Evolutionary conservation across 148 eudicot species (phyloP).

Genomic region (Cornus florida): DNA sequence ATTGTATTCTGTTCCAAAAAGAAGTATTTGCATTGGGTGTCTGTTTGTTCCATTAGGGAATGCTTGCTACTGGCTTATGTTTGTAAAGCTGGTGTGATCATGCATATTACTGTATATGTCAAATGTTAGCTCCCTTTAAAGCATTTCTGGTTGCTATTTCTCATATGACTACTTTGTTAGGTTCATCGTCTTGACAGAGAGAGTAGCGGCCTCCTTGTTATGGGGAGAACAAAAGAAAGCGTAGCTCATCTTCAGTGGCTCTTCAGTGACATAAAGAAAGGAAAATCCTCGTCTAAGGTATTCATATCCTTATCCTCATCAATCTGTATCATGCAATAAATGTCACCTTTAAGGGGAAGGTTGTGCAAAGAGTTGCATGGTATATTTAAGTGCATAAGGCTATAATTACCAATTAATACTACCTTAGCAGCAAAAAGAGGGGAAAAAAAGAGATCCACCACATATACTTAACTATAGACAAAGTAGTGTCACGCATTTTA

Average conservation of each 20-base stretch:
- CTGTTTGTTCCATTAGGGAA: background rate
- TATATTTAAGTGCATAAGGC: background rate
- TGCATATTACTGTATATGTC: background rate
- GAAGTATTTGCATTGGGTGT: background rate
- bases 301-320: conserved; percentile 16
- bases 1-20: background rate
- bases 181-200: conserved; percentile 97
- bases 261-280: conserved; percentile 55
- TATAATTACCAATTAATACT: background rate
- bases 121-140: background rate
- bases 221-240: conserved; percentile 92
- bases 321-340: conserved; percentile 7
- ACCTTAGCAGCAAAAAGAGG: background rate
- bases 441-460: background rate
- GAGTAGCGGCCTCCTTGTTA: conserved; percentile 78
- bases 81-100: background rate
- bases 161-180: conserved; percentile 27
- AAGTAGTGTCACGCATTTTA: background rate
- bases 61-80: background rate
- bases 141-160: background rate
- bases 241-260: conserved; percentile 63
- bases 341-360: conserved; percentile 2
- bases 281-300: conserved; percentile 64
- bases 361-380: background rate
- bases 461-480: background rate